Evolutionary conservation across 2,329 filamentous ascomycete genomes (phyloP), one percentile per base, ranked within the genome.

Genomic region (Beauveria sp.): DNA sequence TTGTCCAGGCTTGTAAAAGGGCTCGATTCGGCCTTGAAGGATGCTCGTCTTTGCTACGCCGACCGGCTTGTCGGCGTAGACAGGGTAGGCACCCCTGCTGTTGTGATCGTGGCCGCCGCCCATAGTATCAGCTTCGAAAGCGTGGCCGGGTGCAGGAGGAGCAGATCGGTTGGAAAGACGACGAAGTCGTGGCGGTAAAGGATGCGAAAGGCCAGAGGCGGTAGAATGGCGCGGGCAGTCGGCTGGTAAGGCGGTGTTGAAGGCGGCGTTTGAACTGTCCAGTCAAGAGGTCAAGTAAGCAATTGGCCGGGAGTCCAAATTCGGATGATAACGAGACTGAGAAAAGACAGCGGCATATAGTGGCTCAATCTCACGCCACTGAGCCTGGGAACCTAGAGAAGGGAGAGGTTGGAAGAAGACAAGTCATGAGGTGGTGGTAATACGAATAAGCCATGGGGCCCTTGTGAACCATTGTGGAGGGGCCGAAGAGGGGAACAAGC

Each of bases 11-110:
- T 84, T 84, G 63, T 90, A 92, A 76, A 97, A 96, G 69, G 90
- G 87, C 63, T 83, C 80, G 70, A 97, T 87, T 59, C 93, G 87
- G 67, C 91, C 87, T 70, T 86, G 88, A 77, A 96, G 96, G 74
- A 97, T 91, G 71, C 84, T 85, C 67, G 87, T 82, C 73, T 96
- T 97, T 72, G 89, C 85, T 75, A 94, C 89, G 65, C 91, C 91
- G 58, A 86, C 80, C 22, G 84, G 84, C 62, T 73, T 76, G 34
- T 76, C 70, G 34, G 79, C 81, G 65, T 78, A 78, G 62, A 77
- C 65, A n/a, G 82, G 81, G 64, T 84, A 84, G 64, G 79, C 77
- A 72, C 73, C 72, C 69, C 75, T 70, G 65, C 76, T 75, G 72
- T 76, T 79, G 58, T 70, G 68, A 63, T 77, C 74, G 62, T 70